Evolutionary conservation across 2,329 filamentous ascomycete species (phyloP), one percentile per base, ranked within the genome.

Genomic region (Fusarium pininemorale): DNA sequence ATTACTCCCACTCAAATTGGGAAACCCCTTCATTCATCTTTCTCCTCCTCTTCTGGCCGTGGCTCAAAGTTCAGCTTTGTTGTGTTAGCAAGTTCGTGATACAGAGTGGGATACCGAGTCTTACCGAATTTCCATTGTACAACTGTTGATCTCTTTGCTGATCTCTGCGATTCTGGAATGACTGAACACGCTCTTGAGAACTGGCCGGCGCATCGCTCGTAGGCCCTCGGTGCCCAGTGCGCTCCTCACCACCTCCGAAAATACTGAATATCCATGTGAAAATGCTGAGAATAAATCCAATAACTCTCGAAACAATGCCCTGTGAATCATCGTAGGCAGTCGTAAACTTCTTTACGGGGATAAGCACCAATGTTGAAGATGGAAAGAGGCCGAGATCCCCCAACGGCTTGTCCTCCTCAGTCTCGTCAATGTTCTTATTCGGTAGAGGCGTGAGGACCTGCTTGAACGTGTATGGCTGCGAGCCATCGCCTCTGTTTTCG

Each of bases 41-140:
- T 83, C 56, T 88, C 86, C 32, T 90, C 87, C 56, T 91, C 87
- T 73, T 91, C 89, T 41, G 88, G 88, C 58, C 85, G 84, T n/a
- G 91, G 89, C 79, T 93, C 89, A 73, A 93, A 93, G 74, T 93
- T 93, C 63, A 92, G 81, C 90, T 93, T 72, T 58, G 50, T 20
- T 6, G 60, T 58, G 74, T 83, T 74, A 85, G 83, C 47, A 54
- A 15, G 20, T 14, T n/a, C 14, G 28, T 44, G 60, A 60, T 16
- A 18, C 14, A 22, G 35, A 24, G 20, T 47, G 28, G 39, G 39
- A 22, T 42, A 16, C 30, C 9, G 50, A 18, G n/a, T 84, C 90
- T 82, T 85, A 95, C 93, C 80, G 94, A 94, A 79, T 98, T 98
- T 3, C 95, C 95, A 79, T 98, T 98, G 80, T 98, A 98, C 53